Conservation (phyloP, 371 early-diverging fungal genomes). For the Catenaria anguillulae region DNA sequence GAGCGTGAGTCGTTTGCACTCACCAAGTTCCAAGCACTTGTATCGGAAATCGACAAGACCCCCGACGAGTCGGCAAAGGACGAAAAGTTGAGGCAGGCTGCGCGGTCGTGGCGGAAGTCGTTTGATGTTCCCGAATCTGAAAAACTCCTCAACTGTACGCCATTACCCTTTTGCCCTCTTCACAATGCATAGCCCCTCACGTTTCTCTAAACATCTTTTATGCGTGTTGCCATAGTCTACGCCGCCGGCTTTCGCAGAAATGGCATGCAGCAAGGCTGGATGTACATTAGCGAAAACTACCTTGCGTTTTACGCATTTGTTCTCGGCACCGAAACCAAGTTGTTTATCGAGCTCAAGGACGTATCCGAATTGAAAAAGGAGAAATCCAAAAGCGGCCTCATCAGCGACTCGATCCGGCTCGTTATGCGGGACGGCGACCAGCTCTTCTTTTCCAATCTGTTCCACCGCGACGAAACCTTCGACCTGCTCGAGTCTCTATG, state of each 20-base stretch:
- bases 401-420: constrained; percentile 74
- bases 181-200: no score
- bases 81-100: constrained; percentile 70
- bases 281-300: constrained; percentile 84
- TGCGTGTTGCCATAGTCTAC: constrained; percentile 50
- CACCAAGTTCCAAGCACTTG: constrained; percentile 76
- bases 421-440: constrained; percentile 59
- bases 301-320: constrained; percentile 88
- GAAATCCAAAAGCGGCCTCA: constrained; percentile 71
- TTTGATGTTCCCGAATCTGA: constrained; percentile 69
- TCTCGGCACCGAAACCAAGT: constrained; percentile 79
- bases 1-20: constrained; percentile 72
- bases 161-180: not conserved
- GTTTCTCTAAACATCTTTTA: constrained; percentile 10
- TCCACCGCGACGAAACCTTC: constrained; percentile 85
- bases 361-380: constrained; percentile 73
- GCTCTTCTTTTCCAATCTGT: constrained; percentile 84
- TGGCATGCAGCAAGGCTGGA: constrained; percentile 88
- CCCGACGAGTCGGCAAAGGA: constrained; percentile 61
- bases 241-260: constrained; percentile 74
- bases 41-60: constrained; percentile 43
- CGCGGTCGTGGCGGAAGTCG: constrained; percentile 76
- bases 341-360: constrained; percentile 75
- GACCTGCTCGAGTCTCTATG: constrained; percentile 82
- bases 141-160: constrained; percentile 70